A percentile compares a stretch with the other conserved stretches of the same genome.
Conservation (phyloP, 306 rosid genomes). For the Vicia sativa region DNA sequence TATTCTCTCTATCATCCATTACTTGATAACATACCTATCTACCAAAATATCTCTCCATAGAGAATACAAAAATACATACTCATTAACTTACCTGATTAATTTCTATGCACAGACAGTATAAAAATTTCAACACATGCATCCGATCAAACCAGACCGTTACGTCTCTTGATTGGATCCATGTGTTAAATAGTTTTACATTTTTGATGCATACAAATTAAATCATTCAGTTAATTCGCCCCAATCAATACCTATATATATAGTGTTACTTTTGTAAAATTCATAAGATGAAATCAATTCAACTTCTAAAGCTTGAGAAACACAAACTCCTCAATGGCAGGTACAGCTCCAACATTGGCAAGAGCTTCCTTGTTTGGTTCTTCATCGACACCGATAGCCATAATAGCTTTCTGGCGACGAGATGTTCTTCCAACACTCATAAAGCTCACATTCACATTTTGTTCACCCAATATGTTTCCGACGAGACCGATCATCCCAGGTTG, state of each 20-base stretch:
- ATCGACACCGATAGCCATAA: constrained; percentile 94
- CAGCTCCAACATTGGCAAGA: constrained; percentile 66
- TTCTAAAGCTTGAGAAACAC: constrained; percentile 63
- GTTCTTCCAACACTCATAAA: constrained; percentile 96
- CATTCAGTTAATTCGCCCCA: neutral
- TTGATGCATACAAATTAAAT: too few species aligned
- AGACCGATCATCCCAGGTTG: constrained; percentile 93
- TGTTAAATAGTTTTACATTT: too few species aligned
- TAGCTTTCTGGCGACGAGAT: constrained; percentile 56
- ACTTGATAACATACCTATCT: constrained; percentile 3
- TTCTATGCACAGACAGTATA: too few species aligned
- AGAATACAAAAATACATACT: neutral
- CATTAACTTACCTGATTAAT: neutral
- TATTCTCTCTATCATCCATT: constrained; percentile 23
- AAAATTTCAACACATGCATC: too few species aligned
- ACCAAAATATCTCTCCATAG: neutral
- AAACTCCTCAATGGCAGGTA: constrained; percentile 79
- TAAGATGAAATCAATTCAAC: neutral
- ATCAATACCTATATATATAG: constrained; percentile 9
- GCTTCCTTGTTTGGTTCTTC: constrained; percentile 70
- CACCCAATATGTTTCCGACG: constrained; percentile 76
- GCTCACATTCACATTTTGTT: constrained; percentile 76
- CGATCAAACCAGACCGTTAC: too few species aligned
- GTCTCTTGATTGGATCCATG: too few species aligned
- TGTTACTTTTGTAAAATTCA: too few species aligned